Percentiles rank a stretch among this genome's conserved stretches.
These are phyloP conservation scores for Salvia hispanica DNA, from an alignment of 257 asterid genomes.

Conservation along the genomic window DNA sequence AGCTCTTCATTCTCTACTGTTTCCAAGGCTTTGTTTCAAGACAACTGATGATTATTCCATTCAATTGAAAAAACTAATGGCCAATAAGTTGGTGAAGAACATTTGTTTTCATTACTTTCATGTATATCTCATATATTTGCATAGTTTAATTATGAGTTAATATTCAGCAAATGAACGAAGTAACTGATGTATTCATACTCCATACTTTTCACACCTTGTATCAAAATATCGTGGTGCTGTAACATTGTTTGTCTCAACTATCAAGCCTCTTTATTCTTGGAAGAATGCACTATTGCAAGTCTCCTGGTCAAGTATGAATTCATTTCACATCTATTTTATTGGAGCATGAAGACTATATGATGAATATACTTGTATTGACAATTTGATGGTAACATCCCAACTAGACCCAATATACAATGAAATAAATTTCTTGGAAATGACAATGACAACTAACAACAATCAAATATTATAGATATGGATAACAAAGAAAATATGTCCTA, in stretches of 20 bases:
- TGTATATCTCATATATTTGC: conserved; percentile 16
- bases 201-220: background rate
- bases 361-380: background rate
- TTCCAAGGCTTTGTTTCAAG: conserved; percentile 84
- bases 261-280: background rate
- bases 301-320: background rate
- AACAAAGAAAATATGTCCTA: too few species aligned
- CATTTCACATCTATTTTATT: background rate
- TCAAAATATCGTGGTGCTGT: background rate
- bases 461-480: too few species aligned
- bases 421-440: too few species aligned
- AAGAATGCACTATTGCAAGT: background rate
- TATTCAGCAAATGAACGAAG: background rate
- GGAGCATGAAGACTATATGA: background rate
- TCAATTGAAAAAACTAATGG: background rate
- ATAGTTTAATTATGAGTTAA: background rate
- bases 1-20: conserved; percentile 50
- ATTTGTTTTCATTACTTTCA: background rate
- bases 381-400: too few species aligned
- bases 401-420: too few species aligned
- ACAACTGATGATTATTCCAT: conserved; percentile 31
- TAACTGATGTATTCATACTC: background rate
- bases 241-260: background rate
- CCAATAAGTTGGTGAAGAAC: conserved; percentile 10
- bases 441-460: too few species aligned